Base-by-base conservation (phyloP, 2,329 filamentous ascomycete species). In the Ceratocystis cubensis region DNA sequence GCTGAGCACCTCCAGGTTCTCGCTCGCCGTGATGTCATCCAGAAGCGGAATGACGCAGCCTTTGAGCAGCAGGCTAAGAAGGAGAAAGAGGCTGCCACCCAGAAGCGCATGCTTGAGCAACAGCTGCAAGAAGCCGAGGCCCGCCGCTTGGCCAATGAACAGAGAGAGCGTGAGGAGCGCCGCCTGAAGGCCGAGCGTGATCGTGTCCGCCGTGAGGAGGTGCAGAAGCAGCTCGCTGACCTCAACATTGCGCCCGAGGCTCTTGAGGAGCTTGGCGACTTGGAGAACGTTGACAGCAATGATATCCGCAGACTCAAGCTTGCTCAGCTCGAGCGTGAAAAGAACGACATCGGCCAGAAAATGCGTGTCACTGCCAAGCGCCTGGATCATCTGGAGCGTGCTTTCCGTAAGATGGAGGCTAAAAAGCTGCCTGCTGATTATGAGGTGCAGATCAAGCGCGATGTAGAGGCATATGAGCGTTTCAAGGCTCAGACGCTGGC, bases 1-100 rank as follows among this genome's bases (percentile, higher is more conserved):
- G 82, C 95, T 78, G 94, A 99, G 78, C 92, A 96, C 74, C 82
- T 84, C 68, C 90, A 93, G 45, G 90, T 87, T 56, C 82, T 99
- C 62, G 86, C 88, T 68, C 88, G 94, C 72, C 93, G 95, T 75
- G 88, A 92, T 4, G 77, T 96, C 71, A 99, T 99, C 72, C 88
- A 96, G 75, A 95, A 95, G 82, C 93, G 93, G 79, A 97, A 97
- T 81, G 92, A 96, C 74, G 89, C 91, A 70, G 91, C 91, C n/a
- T 89, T 90, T 10, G 91, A 93, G 75, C 84, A 91, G 59, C 85
- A 92, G 71, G 91, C 94, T 69, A 87, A 87, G 75, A 91, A 89
- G 75, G 92, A 96, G 75, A 91, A 91, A 74, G 94, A 97, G 77
- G 92, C 93, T 74, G 91, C 94, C 67, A 88, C 88, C 70, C 87